Base-by-base conservation (phyloP, 2,329 filamentous ascomycete genomes). In the Myriosclerotinia curreyana region DNA sequence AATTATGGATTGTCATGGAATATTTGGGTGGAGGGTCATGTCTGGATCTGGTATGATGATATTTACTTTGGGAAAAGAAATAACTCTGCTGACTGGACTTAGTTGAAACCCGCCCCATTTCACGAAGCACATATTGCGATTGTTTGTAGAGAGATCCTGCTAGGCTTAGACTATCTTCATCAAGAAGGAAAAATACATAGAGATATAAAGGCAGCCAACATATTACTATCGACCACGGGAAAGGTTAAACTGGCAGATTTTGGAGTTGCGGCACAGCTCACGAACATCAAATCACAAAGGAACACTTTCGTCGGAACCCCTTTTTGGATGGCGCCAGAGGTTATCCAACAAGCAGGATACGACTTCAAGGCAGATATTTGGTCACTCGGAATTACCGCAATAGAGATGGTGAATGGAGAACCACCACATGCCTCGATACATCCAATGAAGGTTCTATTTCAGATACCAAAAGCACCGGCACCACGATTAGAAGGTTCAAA, bases 1-100 rank as follows among this genome's bases (percentile, higher is more conserved):
- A 98, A 79, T 80, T 99, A 81, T 99, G 95, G 95, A 99, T 99
- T 74, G 92, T 98, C 65, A 99, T 99, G 95, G 95, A 99, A 77
- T 99, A 90, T 74, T 81, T 99, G 14, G 95, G 95, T 7, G 95
- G 95, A 68, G 95, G 95, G 49, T 98, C 95, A 22, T 97, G 95
- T 75, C 82, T 97, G 69, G 95, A 99, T 76, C 77, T 99, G 81
- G 91, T 96, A 84, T 72, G 81, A n/a, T 22, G 42, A 50, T 20
- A 25, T 53, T 28, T 38, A 20, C n/a, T 53, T 53, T 11, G 38
- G 56, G 50, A 22, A 52, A 46, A 34, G 42, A 22, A 31, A 36
- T 42, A 25, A 25, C 51, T 62, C 31, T 54, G 61, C 66, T 72
- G 60, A 73, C 65, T 28, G 54, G 25, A 62, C 31, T 22, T 72